Percentiles rank a stretch among this genome's conserved stretches.
phyloP scores from a whole-genome alignment of 176 grass and related monocot species.

The Cymbopogon citratus region DNA sequence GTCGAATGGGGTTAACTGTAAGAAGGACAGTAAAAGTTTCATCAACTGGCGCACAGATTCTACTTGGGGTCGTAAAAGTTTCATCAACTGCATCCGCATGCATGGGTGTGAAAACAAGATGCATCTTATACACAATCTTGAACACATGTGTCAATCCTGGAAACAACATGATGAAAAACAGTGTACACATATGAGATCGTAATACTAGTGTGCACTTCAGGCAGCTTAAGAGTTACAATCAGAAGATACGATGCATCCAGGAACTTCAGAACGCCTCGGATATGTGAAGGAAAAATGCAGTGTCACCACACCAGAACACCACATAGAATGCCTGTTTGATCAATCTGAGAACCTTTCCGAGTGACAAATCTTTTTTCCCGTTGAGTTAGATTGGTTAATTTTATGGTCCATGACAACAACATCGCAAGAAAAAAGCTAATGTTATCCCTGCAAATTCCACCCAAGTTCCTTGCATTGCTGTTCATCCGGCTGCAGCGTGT shows the following conservation, averaged over 20 bases:
- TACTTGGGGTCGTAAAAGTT: too few species aligned
- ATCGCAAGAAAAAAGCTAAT: constrained; percentile 12
- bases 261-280: not conserved
- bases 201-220: constrained; percentile 8
- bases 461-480: constrained; percentile 83
- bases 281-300: not conserved
- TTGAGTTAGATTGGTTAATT: constrained; percentile 17
- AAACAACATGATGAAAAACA: constrained; percentile 12
- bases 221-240: not conserved
- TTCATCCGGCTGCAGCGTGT: constrained; percentile 75
- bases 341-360: not conserved
- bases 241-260: too few species aligned
- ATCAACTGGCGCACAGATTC: too few species aligned
- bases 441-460: constrained; percentile 34
- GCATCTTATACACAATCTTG: not conserved
- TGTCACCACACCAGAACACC: constrained; percentile 12
- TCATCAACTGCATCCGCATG: not conserved
- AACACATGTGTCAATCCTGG: constrained; percentile 12
- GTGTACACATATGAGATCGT: not conserved
- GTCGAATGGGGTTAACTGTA: not conserved
- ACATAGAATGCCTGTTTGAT: not conserved
- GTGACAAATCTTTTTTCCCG: not conserved
- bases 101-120: not conserved
- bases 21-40: not conserved
- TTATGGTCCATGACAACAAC: not conserved